These are phyloP conservation scores for Phaeosphaeria sp. DNA, from an alignment of 2,329 filamentous ascomycete genomes.

Conservation along the genomic window DNA sequence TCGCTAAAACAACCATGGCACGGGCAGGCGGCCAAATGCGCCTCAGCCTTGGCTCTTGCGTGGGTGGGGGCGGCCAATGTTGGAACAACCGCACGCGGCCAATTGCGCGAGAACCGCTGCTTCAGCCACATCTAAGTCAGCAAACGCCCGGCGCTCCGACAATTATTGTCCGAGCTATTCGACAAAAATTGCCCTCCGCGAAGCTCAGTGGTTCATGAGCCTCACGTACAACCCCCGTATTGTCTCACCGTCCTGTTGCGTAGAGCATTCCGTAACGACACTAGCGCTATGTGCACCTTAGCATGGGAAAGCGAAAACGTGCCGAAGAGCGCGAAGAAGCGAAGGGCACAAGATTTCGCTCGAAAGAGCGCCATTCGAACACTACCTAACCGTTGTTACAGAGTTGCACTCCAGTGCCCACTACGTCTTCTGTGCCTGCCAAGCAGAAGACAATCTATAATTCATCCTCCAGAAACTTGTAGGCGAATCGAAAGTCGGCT, in stretches of 20 bases:
- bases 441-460: constrained; percentile 55
- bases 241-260: constrained; percentile 22
- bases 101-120: constrained; percentile 10
- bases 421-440: background rate
- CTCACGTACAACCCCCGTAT: constrained; percentile 17
- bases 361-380: constrained; percentile 27
- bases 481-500: constrained; percentile 97
- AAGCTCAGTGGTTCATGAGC: constrained; percentile 14
- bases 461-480: constrained; percentile 97
- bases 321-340: constrained; percentile 5
- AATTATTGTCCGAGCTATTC: background rate
- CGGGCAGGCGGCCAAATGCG: constrained; percentile 6
- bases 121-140: constrained; percentile 30
- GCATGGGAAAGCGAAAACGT: constrained; percentile 6
- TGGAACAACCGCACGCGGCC: constrained; percentile 7
- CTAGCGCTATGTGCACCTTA: constrained; percentile 7
- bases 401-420: constrained; percentile 4
- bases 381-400: constrained; percentile 48
- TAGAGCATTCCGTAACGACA: constrained; percentile 2
- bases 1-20: constrained; percentile 22
- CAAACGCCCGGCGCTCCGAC: constrained; percentile 29
- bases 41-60: constrained; percentile 15
- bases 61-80: constrained; percentile 20
- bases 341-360: constrained; percentile 29
- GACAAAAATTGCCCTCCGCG: background rate